Percentiles rank a stretch among this genome's conserved stretches.
Conservation (phyloP, 2,329 filamentous ascomycete species). For the Trichophyton rubrum region DNA sequence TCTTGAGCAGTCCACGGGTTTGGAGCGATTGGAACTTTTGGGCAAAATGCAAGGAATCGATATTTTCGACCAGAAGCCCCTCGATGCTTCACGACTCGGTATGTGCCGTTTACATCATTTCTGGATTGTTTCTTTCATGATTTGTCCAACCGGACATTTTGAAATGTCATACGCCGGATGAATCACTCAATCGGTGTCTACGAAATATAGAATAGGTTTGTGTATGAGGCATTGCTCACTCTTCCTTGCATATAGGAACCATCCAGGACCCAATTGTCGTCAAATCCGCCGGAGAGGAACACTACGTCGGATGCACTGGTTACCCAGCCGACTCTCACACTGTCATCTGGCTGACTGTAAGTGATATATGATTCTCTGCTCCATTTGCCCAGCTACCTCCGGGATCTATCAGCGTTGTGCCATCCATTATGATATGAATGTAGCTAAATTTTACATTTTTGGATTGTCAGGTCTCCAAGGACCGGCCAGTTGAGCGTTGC, state of each 20-base stretch:
- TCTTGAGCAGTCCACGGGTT: conserved; percentile 88
- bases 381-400: too few relatives aligned
- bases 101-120: conserved; percentile 22
- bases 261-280: conserved; percentile 81
- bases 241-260: conserved; percentile 49
- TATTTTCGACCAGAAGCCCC: conserved; percentile 94
- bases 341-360: conserved; percentile 80
- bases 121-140: neutral
- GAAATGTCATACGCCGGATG: neutral
- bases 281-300: conserved; percentile 86
- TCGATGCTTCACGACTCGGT: conserved; percentile 84
- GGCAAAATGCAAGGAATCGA: conserved; percentile 99
- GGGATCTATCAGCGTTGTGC: too few relatives aligned
- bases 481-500: conserved; percentile 89
- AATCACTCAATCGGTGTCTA: neutral
- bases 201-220: neutral
- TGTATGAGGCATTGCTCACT: neutral
- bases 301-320: conserved; percentile 93
- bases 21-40: conserved; percentile 95
- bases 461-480: conserved; percentile 58
- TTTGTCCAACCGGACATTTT: neutral
- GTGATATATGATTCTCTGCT: conserved; percentile 19
- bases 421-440: too few relatives aligned
- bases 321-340: conserved; percentile 82
- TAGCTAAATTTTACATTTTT: conserved; percentile 5